Conservation (phyloP, 441 rosid species). For the Jatropha podagrica region DNA sequence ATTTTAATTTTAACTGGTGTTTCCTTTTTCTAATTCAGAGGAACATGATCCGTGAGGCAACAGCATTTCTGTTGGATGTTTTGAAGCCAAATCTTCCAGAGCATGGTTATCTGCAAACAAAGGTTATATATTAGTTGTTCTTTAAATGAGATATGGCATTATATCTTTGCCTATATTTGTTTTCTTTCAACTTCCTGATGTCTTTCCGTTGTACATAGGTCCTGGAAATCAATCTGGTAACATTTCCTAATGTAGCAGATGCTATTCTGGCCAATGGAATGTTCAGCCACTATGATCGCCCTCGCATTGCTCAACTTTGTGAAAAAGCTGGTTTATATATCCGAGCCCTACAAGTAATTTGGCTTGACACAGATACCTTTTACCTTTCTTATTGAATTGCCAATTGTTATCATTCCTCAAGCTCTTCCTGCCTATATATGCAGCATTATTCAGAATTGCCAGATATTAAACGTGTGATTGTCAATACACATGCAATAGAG, state of each 20-base stretch:
- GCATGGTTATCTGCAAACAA: constrained; percentile 91
- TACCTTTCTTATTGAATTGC: constrained; percentile 14
- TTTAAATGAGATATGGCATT: neutral
- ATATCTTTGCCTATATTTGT: neutral
- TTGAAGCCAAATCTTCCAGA: constrained; percentile 97
- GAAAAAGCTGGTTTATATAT: constrained; percentile 95
- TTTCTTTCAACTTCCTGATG: constrained; percentile 19
- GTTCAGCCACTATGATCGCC: constrained; percentile 98
- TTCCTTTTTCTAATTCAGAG: constrained; percentile 46
- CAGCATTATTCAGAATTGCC: constrained; percentile 96
- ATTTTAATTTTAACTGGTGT: neutral
- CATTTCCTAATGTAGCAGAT: constrained; percentile 98
- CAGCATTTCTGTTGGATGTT: constrained; percentile 98
- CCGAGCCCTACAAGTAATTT: constrained; percentile 78
- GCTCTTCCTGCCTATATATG: constrained; percentile 26
- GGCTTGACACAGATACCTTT: constrained; percentile 15
- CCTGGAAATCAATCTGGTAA: constrained; percentile 95
- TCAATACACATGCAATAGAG: constrained; percentile 97
- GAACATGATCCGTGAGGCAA: constrained; percentile 97
- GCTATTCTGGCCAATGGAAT: constrained; percentile 99
- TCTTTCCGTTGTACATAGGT: constrained; percentile 49
- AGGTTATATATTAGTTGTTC: constrained; percentile 46
- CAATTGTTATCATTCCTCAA: constrained; percentile 7
- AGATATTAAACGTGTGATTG: constrained; percentile 96
- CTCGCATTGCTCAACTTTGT: constrained; percentile 97